Evolutionary conservation across 2,329 filamentous ascomycete genomes (phyloP).

Genomic region (Amylocarpus encephaloides): DNA sequence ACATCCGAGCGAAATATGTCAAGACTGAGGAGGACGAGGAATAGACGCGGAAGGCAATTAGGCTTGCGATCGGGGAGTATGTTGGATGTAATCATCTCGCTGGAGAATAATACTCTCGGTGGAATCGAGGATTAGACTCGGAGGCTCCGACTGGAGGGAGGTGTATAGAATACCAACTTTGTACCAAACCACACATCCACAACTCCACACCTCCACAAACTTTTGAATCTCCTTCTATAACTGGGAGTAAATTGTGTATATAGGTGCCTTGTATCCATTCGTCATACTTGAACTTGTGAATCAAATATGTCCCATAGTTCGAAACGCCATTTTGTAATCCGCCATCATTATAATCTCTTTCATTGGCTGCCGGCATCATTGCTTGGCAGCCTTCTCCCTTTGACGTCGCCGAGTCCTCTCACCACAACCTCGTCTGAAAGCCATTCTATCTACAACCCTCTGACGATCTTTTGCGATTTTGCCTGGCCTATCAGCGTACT

Average conservation of each 20-base stretch:
- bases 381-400: slow-evolving; percentile 10
- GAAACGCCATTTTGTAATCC: no score
- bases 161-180: slow-evolving; percentile 28
- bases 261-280: neutral
- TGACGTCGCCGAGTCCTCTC: slow-evolving; percentile 6
- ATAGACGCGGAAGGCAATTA: slow-evolving; percentile 4
- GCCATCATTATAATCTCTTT: neutral
- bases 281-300: neutral
- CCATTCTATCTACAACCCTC: no score
- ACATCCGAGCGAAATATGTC: slow-evolving; percentile 88
- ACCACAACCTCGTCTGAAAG: neutral
- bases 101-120: neutral
- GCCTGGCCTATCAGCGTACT: neutral
- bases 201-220: neutral
- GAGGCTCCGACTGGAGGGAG: slow-evolving; percentile 9
- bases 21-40: slow-evolving; percentile 55
- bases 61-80: neutral
- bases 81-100: neutral
- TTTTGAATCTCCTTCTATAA: neutral
- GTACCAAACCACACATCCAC: neutral
- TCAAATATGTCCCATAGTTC: neutral
- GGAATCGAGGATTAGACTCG: slow-evolving; percentile 5
- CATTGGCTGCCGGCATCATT: slow-evolving; percentile 1
- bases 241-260: neutral
- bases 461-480: neutral